Conservation (phyloP, 805 yeast species). For the Zygotorulaspora chibaensis region DNA sequence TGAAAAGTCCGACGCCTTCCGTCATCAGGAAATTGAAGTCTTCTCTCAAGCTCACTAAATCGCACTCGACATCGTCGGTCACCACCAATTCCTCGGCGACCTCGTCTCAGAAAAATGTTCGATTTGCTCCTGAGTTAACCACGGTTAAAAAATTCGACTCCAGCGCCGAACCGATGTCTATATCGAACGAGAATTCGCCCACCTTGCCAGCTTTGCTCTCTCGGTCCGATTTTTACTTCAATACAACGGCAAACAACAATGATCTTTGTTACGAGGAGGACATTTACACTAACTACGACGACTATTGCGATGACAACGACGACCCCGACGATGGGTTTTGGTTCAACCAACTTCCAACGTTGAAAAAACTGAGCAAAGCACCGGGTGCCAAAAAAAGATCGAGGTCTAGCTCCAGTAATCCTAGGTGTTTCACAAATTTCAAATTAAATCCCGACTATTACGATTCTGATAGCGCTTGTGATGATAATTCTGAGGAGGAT, state of each 20-base stretch:
- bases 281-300: slow-evolving; percentile 6
- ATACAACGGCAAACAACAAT: neutral
- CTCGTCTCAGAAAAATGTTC: slow-evolving; percentile 48
- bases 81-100: slow-evolving; percentile 15
- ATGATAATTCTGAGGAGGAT: slow-evolving; percentile 1
- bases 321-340: slow-evolving; percentile 17
- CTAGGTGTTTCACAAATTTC: slow-evolving; percentile 6
- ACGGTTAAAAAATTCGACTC: slow-evolving; percentile 64
- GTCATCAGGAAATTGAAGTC: slow-evolving; percentile 22
- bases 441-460: slow-evolving; percentile 20
- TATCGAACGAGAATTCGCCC: slow-evolving; percentile 52
- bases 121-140: slow-evolving; percentile 58
- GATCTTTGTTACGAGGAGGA: slow-evolving; percentile 5
- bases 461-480: slow-evolving; percentile 6
- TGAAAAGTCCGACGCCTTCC: slow-evolving; percentile 2
- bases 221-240: slow-evolving; percentile 11
- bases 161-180: slow-evolving; percentile 55
- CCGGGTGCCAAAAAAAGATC: neutral
- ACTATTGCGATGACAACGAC: slow-evolving; percentile 5
- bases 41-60: slow-evolving; percentile 23
- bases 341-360: slow-evolving; percentile 15
- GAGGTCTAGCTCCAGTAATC: too few relatives aligned
- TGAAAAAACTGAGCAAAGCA: slow-evolving; percentile 7
- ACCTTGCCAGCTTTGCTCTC: slow-evolving; percentile 19
- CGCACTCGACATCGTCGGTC: slow-evolving; percentile 11